Evolutionary conservation across 495 filamentous ascomycete species (phyloP).

Genomic region (Penicillium argentinense): DNA sequence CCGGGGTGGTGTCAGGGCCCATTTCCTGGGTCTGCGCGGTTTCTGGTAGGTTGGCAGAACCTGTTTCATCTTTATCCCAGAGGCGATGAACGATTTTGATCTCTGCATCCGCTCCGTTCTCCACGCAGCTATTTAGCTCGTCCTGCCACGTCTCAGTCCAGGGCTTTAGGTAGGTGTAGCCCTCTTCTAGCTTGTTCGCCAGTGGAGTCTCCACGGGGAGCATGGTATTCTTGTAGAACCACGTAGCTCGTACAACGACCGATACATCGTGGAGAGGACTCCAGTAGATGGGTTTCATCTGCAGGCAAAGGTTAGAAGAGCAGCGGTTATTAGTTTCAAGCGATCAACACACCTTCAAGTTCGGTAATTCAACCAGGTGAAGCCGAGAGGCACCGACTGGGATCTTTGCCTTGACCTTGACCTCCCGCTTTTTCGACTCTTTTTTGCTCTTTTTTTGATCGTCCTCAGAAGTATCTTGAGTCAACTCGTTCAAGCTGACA

Average conservation of each 20-base stretch:
- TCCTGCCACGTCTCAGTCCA: slow-evolving; percentile 95
- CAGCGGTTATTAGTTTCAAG: not conserved
- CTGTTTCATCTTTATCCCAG: slow-evolving; percentile 62
- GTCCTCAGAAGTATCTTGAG: slow-evolving; percentile 14
- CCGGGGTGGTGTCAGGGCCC: slow-evolving; percentile 1
- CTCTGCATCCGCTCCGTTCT: slow-evolving; percentile 87
- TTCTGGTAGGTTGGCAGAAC: slow-evolving; percentile 30
- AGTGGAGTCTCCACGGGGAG: slow-evolving; percentile 82
- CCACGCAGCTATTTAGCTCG: slow-evolving; percentile 85
- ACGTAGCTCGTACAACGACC: slow-evolving; percentile 80
- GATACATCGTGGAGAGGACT: slow-evolving; percentile 90
- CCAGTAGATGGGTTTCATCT: slow-evolving; percentile 99
- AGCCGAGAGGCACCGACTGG: slow-evolving; percentile 77
- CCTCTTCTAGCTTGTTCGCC: slow-evolving; percentile 87
- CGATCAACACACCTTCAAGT: slow-evolving; percentile 38
- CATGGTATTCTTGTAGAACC: slow-evolving; percentile 97
- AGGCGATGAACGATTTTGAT: slow-evolving; percentile 81
- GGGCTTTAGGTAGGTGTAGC: slow-evolving; percentile 80
- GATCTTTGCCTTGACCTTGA: slow-evolving; percentile 33
- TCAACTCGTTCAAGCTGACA: slow-evolving; percentile 23
- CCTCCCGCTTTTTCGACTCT: not conserved
- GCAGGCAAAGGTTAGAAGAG: not conserved
- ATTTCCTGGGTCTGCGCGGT: slow-evolving; percentile 17
- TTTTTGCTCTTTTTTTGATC: slow-evolving; percentile 18
- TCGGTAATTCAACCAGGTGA: slow-evolving; percentile 57